Conservation (phyloP, 2,329 filamentous ascomycete genomes). For the Colletotrichum musae region DNA sequence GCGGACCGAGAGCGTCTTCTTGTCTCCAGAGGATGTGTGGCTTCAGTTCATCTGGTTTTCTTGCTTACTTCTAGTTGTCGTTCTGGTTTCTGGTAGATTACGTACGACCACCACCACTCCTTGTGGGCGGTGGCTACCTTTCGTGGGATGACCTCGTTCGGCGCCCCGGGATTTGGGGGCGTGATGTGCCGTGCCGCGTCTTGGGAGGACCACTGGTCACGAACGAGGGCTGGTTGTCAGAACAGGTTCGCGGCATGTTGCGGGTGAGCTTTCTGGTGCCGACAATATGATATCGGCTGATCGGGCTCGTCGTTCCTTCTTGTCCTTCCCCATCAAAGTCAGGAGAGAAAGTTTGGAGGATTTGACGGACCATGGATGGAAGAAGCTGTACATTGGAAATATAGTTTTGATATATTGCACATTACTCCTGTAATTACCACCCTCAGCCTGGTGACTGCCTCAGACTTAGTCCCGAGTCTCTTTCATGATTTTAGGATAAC, state of each 20-base stretch:
- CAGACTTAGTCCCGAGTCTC: too few species aligned
- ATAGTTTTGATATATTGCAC: constrained; percentile 10
- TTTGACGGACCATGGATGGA: background rate
- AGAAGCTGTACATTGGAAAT: background rate
- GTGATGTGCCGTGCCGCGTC: constrained; percentile 3
- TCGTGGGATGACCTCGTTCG: too few species aligned
- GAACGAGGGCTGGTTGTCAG: background rate
- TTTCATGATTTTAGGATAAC: background rate
- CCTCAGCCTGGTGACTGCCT: too few species aligned
- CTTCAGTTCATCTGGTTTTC: background rate
- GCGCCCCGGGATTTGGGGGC: background rate
- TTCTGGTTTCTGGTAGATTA: too few species aligned
- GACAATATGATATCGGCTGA: constrained; percentile 7
- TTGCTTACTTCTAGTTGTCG: background rate
- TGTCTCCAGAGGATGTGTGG: background rate
- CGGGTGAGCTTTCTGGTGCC: background rate
- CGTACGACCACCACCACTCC: too few species aligned
- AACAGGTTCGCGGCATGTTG: too few species aligned
- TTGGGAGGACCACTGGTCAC: background rate
- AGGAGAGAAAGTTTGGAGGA: too few species aligned
- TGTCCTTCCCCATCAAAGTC: background rate
- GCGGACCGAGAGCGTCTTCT: background rate
- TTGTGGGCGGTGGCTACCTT: too few species aligned
- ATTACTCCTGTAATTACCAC: background rate
- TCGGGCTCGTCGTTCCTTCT: constrained; percentile 5